Base-by-base conservation (phyloP, 2,329 filamentous ascomycete species). In the Tolypocladium amazonense region DNA sequence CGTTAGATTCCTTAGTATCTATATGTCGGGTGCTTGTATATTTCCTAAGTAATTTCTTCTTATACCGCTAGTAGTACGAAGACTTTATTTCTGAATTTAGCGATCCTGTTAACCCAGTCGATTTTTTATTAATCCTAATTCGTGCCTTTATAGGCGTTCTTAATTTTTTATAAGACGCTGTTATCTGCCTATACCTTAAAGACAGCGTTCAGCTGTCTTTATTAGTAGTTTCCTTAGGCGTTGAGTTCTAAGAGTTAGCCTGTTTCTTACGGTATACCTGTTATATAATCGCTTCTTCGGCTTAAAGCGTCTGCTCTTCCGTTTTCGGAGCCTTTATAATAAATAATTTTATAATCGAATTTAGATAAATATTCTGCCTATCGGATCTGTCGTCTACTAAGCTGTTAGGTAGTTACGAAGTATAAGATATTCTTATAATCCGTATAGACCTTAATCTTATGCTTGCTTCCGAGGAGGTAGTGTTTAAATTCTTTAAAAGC, bases 401-500 rank as follows among this genome's bases (percentile, higher is more conserved):
- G 52, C 57, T 65, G 18, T 61, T 64, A 59, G 0, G 39, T 63
- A 38, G 43, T 67, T 15, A 25, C 38, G 54, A 66, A 65, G 4
- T 61, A 61, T 20, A 14, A 53, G 38, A 63, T 66, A 58, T 69
- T 66, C 27, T 66, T 65, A 63, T 69, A 62, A 38, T 65, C 57
- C 33, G 56, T 64, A 60, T 63, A 66, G 30, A 67, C 47, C 41
- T 65, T 64, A 50, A 65, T 25, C 25, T 63, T 45, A 52, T 64
- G 61, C 3, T 60, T 55, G 30, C 37, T 64, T 56, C 33, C 41
- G 20, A 50, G 20, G 14, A 67, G 18, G 27, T 68, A 67, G 27
- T 65, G 56, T 61, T 53, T 56, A 30, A 62, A 69, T 62, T 67
- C 58, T 25, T 68, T 63, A 62, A 68, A 66, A n/a, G 35, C 20